Evolutionary conservation across 1,284 basidiomycete species (phyloP), one percentile per base, ranked within the genome.

Genomic region (Chiua sp.): DNA sequence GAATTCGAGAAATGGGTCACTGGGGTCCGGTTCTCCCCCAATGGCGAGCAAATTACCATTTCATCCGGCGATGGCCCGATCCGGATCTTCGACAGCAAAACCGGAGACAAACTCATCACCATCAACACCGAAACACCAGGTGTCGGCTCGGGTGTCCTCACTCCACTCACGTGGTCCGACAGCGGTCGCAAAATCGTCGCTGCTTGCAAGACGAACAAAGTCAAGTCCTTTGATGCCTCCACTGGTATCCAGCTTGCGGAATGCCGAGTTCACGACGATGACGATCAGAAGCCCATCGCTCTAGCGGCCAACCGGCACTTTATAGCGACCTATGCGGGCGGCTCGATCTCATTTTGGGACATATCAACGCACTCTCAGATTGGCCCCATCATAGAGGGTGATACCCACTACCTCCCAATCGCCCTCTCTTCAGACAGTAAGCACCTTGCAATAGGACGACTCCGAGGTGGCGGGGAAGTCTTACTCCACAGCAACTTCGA

Each of bases 321-420:
- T 26, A 42, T 62, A 3, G 56, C 44, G 2, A 58, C 23, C n/a
- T 44, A 59, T 3, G 50, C 52, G 2, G 51, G 54, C 12, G 10
- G 30, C 5, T 56, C 23, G 0, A 30, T 65, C 22, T 58, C 55
- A 4, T 58, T 65, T 13, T 65, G 62, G 64, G 58, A 65, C n/a
- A 16, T 47, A 1, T 53, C 18, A 5, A 49, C 56, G 3, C 7
- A 3, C 22, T 26, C 28, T 4, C 46, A 56, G 33, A 61, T 58
- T 3, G 65, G 62, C 18, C n/a, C 56, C 22, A 51, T 35, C 10
- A 48, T 66, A 15, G 23, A 13, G 6, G 23, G 35, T 26, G 39
- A 42, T 13, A 15, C 47, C 10, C n/a, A 32, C 0, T 53, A 60
- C 3, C 18, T 35, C 32, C 60, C 48, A 13, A 48, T 65, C 8